Percentiles rank a stretch among this genome's conserved stretches.
Evolutionary conservation across 1,139 yeast species (phyloP).

Genomic region (Petasospora fabianii): DNA sequence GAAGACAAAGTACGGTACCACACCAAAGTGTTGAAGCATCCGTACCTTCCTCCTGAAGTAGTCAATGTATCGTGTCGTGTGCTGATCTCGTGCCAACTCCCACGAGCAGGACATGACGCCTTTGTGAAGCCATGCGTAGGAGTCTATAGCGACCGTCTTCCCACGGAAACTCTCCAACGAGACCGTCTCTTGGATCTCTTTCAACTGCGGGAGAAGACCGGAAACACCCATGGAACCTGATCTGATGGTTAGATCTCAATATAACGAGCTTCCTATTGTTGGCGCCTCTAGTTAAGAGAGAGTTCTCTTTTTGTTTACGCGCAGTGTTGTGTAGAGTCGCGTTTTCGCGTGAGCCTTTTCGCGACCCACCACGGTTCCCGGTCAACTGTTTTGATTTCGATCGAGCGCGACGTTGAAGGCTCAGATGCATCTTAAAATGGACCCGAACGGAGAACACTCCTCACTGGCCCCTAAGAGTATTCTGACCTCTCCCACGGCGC

Average conservation of each 20-base stretch:
- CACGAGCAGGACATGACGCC: slow-evolving; percentile 81
- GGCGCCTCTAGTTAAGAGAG: too few relatives aligned
- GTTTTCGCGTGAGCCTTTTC: too few relatives aligned
- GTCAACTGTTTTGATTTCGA: slow-evolving; percentile 9
- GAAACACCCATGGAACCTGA: slow-evolving; percentile 65
- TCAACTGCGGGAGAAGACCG: slow-evolving; percentile 72
- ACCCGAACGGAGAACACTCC: too few relatives aligned
- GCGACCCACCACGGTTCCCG: too few relatives aligned
- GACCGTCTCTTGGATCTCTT: slow-evolving; percentile 62
- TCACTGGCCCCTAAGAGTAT: not conserved
- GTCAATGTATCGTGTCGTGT: slow-evolving; percentile 63
- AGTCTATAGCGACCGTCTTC: slow-evolving; percentile 82
- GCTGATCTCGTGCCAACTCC: slow-evolving; percentile 69
- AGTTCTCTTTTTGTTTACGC: slow-evolving; percentile 2
- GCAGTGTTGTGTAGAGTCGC: too few relatives aligned
- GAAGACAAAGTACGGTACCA: slow-evolving; percentile 84
- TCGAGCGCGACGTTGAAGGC: not conserved
- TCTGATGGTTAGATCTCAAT: too few relatives aligned
- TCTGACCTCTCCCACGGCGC: not conserved
- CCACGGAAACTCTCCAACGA: slow-evolving; percentile 64
- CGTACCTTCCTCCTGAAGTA: slow-evolving; percentile 59
- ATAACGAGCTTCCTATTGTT: too few relatives aligned
- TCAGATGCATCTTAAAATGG: too few relatives aligned
- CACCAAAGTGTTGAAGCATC: slow-evolving; percentile 62
- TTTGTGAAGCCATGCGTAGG: slow-evolving; percentile 95